These are phyloP conservation scores for Rutstroemia sp. DNA, from an alignment of 2,329 filamentous ascomycete genomes.

Conservation along the genomic window DNA sequence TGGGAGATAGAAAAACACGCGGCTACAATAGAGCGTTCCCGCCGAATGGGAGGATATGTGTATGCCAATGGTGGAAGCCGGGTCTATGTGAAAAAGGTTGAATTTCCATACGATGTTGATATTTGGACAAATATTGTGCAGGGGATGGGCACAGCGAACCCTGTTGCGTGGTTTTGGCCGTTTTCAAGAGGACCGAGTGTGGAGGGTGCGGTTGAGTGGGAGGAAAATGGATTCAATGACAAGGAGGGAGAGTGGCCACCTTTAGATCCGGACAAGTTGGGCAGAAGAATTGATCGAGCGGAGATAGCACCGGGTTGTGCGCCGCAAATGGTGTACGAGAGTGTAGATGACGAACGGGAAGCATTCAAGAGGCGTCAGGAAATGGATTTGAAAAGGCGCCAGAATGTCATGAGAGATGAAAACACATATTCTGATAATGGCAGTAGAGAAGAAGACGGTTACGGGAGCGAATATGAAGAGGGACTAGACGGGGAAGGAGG, in stretches of 20 bases:
- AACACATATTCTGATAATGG: constrained; percentile 11
- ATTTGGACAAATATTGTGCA: constrained; percentile 67
- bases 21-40: constrained; percentile 42
- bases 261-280: constrained; percentile 52
- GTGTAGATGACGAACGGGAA: constrained; percentile 33
- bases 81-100: constrained; percentile 53
- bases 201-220: constrained; percentile 44
- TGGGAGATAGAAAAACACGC: constrained; percentile 66
- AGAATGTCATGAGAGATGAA: neutral
- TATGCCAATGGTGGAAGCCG: constrained; percentile 40
- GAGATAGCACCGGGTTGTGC: constrained; percentile 3
- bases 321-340: constrained; percentile 17
- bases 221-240: constrained; percentile 72
- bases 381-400: constrained; percentile 38
- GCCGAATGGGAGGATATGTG: constrained; percentile 32
- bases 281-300: constrained; percentile 10
- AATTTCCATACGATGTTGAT: constrained; percentile 78
- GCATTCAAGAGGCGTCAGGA: constrained; percentile 44
- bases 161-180: constrained; percentile 62
- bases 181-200: constrained; percentile 44
- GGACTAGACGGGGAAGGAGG: constrained; percentile 43
- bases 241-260: constrained; percentile 54
- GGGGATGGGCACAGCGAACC: constrained; percentile 64
- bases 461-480: constrained; percentile 27
- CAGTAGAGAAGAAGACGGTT: constrained; percentile 12